Base-by-base conservation (phyloP, 116 monocot species). In the Posidonia oceanica region DNA sequence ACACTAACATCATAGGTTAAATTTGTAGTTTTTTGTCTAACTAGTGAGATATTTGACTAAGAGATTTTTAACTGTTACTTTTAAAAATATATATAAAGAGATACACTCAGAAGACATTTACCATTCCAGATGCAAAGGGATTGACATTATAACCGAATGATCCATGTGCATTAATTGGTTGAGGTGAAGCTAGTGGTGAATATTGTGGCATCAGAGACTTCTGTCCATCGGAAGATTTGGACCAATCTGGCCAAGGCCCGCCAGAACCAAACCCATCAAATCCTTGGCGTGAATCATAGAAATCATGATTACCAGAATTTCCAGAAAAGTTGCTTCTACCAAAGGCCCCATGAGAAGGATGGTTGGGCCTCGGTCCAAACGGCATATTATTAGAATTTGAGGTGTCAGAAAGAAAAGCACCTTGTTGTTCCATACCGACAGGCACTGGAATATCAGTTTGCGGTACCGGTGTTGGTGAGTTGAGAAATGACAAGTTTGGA, bases 241-340 rank as follows among this genome's bases (percentile, higher is more conserved):
- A 79, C 92, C 97, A 97, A 78, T 97, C 91, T 81, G 91, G 72
- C 86, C 78, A 84, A 74, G 69, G 56, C 4, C 71, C 56, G 16
- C 66, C 78, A 73, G 66, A 70, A 20, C 71, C 73, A 78, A 71
- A 89, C 51, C 76, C 70, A 71, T 85, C 82, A 80, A 85, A 81
- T 52, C 71, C 64, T 80, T 85, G 75, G 56, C 54, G 57, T 55
- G 77, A 66, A 84, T 80, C 79, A 80, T 73, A 75, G 42, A 83
- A 82, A 83, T 62, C 63, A 71, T 36, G 75, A 73, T 73, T 70
- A 80, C 61, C 74, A 80, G 76, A 74, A 79, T 73, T 85, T 52
- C 83, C 73, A 63, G 70, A 42, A 78, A 79, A 74, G 69, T 54
- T 82, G 61, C 71, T 81, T 63, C 80, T 77, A 73, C 62, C 68